Conservation (phyloP, 2,329 filamentous ascomycete genomes). For the Clarireedia homoeocarpa region DNA sequence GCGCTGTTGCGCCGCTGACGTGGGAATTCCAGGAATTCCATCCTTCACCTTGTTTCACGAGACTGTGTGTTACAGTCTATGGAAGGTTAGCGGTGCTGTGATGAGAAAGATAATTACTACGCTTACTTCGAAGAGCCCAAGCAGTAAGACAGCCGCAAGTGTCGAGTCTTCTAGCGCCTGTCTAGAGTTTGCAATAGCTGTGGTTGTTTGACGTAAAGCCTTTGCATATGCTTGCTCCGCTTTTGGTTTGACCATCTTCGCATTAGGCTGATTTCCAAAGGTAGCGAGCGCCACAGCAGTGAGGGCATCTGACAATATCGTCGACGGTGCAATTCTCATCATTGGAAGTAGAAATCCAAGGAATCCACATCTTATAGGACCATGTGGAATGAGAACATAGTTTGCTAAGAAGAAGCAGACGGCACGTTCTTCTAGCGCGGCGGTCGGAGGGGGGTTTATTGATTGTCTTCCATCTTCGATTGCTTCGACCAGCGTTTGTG, state of each 20-base stretch:
- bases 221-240: constrained; percentile 5
- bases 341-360: constrained; percentile 5
- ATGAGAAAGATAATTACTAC: not conserved
- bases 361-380: not conserved
- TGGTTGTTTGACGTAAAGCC: constrained; percentile 2
- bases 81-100: not conserved
- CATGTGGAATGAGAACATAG: constrained; percentile 8
- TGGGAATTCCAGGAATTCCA: constrained; percentile 9
- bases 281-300: constrained; percentile 4
- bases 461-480: constrained; percentile 1
- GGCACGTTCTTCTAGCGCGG: constrained; percentile 6
- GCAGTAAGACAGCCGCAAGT: constrained; percentile 6
- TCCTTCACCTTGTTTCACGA: constrained; percentile 1
- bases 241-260: constrained; percentile 6
- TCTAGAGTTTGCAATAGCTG: constrained; percentile 1
- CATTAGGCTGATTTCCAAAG: constrained; percentile 6
- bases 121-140: constrained; percentile 1
- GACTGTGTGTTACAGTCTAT: constrained; percentile 2
- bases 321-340: constrained; percentile 3
- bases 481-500: constrained; percentile 1
- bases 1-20: not conserved
- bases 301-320: not conserved
- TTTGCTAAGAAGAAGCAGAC: constrained; percentile 7
- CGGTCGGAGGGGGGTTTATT: not conserved
- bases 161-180: constrained; percentile 2